Conservation (phyloP, 164 flowering plant genomes). For the Houttuynia cordata region DNA sequence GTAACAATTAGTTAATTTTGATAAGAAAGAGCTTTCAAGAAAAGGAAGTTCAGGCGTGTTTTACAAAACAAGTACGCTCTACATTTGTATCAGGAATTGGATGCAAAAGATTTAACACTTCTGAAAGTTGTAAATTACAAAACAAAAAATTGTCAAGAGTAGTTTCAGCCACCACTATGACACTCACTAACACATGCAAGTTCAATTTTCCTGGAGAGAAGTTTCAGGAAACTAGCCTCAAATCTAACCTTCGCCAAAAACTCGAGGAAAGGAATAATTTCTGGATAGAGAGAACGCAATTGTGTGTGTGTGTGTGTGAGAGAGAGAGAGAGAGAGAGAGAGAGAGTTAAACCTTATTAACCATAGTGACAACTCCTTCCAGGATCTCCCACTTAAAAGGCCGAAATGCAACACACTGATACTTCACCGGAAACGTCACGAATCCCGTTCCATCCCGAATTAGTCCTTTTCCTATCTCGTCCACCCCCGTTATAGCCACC, state of each 20-base stretch:
- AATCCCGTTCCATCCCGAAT: conserved; percentile 92
- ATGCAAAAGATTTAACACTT: too few relatives aligned
- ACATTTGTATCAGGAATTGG: too few relatives aligned
- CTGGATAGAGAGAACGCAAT: too few relatives aligned
- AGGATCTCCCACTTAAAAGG: conserved; percentile 95
- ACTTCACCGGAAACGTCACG: conserved; percentile 84
- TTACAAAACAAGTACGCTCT: neutral
- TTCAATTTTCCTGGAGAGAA: too few relatives aligned
- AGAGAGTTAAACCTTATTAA: conserved; percentile 59
- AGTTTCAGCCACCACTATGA: too few relatives aligned
- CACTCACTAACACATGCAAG: too few relatives aligned
- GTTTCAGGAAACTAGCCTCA: too few relatives aligned
- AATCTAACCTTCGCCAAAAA: neutral
- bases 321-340: neutral
- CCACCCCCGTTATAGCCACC: conserved; percentile 88
- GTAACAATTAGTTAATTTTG: too few relatives aligned
- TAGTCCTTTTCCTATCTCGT: conserved; percentile 75
- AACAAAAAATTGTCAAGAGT: too few relatives aligned
- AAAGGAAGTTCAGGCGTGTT: neutral
- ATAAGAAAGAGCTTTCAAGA: neutral
- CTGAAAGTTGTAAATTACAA: too few relatives aligned
- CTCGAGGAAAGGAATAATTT: neutral
- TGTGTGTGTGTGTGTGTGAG: too few relatives aligned
- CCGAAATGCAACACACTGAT: conserved; percentile 83
- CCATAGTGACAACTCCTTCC: conserved; percentile 96